These are phyloP conservation scores for Yamadazyma triangularis DNA, from an alignment of 1,139 yeast species.

Conservation along the genomic window DNA sequence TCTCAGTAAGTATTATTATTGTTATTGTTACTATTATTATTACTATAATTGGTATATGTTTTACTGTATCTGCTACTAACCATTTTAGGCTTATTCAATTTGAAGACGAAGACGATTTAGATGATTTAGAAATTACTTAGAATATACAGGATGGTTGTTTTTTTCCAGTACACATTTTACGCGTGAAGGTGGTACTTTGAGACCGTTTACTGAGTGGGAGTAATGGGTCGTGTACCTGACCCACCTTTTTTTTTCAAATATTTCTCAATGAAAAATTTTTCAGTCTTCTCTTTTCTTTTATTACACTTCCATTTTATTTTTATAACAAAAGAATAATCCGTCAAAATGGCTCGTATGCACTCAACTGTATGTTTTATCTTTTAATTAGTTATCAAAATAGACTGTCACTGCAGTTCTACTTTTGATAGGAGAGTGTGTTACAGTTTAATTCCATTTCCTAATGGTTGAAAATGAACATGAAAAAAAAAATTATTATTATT, in stretches of 20 bases:
- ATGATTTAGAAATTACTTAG: constrained; percentile 44
- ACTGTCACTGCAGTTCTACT: constrained; percentile 2
- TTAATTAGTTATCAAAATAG: not conserved
- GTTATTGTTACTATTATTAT: too few species aligned
- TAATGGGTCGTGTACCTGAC: constrained; percentile 1
- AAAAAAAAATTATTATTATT: too few species aligned
- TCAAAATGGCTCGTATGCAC: constrained; percentile 80
- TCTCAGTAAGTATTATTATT: constrained; percentile 41
- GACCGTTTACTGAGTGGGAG: not conserved
- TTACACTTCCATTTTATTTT: constrained; percentile 1
- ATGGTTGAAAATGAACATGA: too few species aligned
- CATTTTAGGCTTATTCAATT: constrained; percentile 42
- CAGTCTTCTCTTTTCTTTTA: not conserved
- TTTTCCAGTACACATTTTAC: too few species aligned
- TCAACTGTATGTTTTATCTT: constrained; percentile 57
- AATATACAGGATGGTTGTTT: too few species aligned
- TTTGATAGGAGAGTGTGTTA: not conserved
- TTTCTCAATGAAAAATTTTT: not conserved
- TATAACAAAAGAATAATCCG: constrained; percentile 26
- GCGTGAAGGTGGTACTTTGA: not conserved
- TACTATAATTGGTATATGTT: too few species aligned
- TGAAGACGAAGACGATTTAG: constrained; percentile 61
- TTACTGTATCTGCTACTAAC: too few species aligned
- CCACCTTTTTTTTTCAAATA: not conserved
- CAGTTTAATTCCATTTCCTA: not conserved